Conservation (phyloP, 1,284 basidiomycete species). For the Paramarasmius palmivorus region DNA sequence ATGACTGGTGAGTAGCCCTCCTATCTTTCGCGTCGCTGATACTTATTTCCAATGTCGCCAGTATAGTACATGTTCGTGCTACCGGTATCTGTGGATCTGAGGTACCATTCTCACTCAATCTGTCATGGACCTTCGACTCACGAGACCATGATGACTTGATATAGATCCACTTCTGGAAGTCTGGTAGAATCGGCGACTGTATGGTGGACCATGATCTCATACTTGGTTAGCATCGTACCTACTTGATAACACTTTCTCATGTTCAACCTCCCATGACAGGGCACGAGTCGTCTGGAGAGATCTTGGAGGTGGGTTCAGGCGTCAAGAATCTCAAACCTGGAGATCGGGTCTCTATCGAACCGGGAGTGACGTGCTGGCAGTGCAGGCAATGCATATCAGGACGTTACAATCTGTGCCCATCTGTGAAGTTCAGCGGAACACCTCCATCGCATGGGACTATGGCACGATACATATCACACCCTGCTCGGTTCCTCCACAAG, state of each 20-base stretch:
- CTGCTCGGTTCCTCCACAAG: conserved; percentile 13
- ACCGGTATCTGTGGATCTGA: conserved; percentile 14
- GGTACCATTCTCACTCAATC: background rate
- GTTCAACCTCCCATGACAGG: background rate
- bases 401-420: conserved; percentile 16
- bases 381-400: conserved; percentile 16
- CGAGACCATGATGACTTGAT: background rate
- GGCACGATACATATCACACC: conserved; percentile 13
- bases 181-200: conserved; percentile 15
- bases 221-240: conserved; percentile 3
- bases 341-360: conserved; percentile 13
- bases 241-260: background rate
- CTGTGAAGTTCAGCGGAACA: conserved; percentile 13
- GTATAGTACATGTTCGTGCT: conserved; percentile 12
- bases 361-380: conserved; percentile 12
- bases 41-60: background rate
- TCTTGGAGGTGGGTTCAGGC: conserved; percentile 10
- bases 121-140: background rate
- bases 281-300: conserved; percentile 14
- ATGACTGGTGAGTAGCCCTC: conserved; percentile 6
- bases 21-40: background rate
- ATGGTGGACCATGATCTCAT: conserved; percentile 15
- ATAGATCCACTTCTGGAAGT: conserved; percentile 16
- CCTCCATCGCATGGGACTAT: conserved; percentile 15
- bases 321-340: conserved; percentile 10